These are phyloP conservation scores for Gnomoniopsis sp. DNA, from an alignment of 2,329 filamentous ascomycete genomes.

Conservation along the genomic window DNA sequence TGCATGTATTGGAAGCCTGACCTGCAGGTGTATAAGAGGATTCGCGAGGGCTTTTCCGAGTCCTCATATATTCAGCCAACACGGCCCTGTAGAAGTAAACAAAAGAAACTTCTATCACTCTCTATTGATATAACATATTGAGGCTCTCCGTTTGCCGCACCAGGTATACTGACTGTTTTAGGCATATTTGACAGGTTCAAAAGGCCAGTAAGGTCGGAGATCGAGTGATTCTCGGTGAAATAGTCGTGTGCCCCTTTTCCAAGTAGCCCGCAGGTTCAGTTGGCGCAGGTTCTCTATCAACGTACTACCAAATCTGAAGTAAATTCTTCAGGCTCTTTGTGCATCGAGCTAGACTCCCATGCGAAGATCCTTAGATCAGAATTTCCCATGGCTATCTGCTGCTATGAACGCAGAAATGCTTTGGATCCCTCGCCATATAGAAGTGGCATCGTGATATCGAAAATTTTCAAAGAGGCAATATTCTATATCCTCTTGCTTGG, in stretches of 20 bases:
- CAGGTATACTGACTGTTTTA: background rate
- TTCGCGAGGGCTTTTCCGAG: too few species aligned
- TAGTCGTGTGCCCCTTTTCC: background rate
- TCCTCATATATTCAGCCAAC: background rate
- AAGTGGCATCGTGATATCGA: slow-evolving; percentile 20
- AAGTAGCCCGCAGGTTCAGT: background rate
- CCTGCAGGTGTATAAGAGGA: too few species aligned
- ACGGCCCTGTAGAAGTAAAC: background rate
- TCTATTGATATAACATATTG: background rate
- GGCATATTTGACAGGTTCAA: background rate
- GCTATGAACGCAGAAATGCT: slow-evolving; percentile 21
- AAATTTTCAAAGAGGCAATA: slow-evolving; percentile 23
- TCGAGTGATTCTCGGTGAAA: background rate
- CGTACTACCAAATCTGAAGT: background rate
- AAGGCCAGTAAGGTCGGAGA: background rate
- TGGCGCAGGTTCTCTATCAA: background rate
- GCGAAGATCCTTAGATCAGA: slow-evolving; percentile 22
- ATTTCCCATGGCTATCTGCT: slow-evolving; percentile 15
- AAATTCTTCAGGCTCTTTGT: background rate
- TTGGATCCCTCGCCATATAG: slow-evolving; percentile 20
- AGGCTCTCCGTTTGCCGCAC: background rate
- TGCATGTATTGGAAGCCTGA: too few species aligned
- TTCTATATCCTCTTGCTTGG: slow-evolving; percentile 19
- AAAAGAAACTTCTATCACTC: background rate
- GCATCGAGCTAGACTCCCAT: slow-evolving; percentile 12